Conservation (phyloP, 352 stramenopile genomes). For the Pythium utonaiense region DNA sequence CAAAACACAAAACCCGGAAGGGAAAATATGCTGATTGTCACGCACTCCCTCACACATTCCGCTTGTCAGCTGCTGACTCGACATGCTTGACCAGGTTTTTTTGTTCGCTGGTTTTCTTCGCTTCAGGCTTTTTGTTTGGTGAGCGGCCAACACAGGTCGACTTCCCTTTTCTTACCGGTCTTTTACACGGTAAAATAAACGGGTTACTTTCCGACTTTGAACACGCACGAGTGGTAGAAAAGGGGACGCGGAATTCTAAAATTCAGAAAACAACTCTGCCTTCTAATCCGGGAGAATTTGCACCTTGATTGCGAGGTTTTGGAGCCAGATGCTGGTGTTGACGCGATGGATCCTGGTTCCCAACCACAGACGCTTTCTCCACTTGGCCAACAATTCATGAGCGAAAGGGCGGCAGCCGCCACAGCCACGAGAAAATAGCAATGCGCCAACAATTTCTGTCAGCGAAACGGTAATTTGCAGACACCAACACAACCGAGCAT, state of each 20-base stretch:
- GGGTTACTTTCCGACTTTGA: slow-evolving; percentile 2
- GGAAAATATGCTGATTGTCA: slow-evolving; percentile 1
- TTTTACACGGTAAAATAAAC: neutral
- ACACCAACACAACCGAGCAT: too few relatives aligned
- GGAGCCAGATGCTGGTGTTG: neutral
- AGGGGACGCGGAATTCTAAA: slow-evolving; percentile 12
- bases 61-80: neutral
- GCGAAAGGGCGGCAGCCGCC: neutral
- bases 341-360: neutral
- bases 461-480: neutral
- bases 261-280: slow-evolving; percentile 19
- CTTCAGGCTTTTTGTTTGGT: neutral
- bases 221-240: slow-evolving; percentile 7
- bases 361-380: too few relatives aligned
- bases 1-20: neutral
- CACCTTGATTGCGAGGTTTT: slow-evolving; percentile 13
- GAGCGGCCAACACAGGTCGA: neutral
- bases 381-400: neutral
- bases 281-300: slow-evolving; percentile 11
- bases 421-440: neutral
- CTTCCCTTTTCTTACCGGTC: neutral
- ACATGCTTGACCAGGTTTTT: neutral
- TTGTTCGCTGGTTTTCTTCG: slow-evolving; percentile 1
- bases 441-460: neutral
- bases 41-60: neutral